Evolutionary conservation across 257 asterid genomes (phyloP).

Genomic region (Echium plantagineum): DNA sequence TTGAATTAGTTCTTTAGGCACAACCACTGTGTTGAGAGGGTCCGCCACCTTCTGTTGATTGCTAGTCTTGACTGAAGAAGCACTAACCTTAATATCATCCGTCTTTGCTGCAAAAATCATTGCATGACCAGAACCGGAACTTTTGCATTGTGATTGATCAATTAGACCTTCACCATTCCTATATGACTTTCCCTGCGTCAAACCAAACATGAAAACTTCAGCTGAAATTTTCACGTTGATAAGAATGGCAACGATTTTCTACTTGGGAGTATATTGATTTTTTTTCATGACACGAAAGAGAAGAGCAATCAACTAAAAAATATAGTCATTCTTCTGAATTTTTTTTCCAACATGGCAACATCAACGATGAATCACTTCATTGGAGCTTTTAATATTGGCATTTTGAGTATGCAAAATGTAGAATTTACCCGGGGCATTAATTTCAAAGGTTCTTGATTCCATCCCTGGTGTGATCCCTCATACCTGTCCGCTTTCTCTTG

Average conservation of each 20-base stretch:
- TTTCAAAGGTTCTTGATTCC: slow-evolving; percentile 64
- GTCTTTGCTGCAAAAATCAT: slow-evolving; percentile 37
- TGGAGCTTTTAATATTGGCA: neutral
- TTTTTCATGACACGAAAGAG: no score
- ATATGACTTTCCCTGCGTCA: slow-evolving; percentile 44
- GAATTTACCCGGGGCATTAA: slow-evolving; percentile 51
- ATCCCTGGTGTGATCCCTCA: slow-evolving; percentile 53
- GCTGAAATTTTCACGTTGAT: no score
- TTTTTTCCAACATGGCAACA: no score
- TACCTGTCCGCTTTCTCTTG: slow-evolving; percentile 77
- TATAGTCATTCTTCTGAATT: no score
- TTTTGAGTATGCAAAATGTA: slow-evolving; percentile 1
- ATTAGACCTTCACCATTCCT: slow-evolving; percentile 37
- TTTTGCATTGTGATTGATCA: slow-evolving; percentile 39
- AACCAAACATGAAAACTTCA: slow-evolving; percentile 2
- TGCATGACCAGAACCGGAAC: slow-evolving; percentile 36
- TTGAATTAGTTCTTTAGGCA: slow-evolving; percentile 35
- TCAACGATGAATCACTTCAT: no score
- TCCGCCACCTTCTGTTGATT: slow-evolving; percentile 54
- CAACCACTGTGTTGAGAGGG: slow-evolving; percentile 36
- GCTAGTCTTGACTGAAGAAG: slow-evolving; percentile 33
- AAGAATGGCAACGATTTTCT: no score
- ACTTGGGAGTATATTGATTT: no score
- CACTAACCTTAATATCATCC: slow-evolving; percentile 36
- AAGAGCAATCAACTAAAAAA: no score